Percentiles rank a stretch among this genome's conserved stretches.
Evolutionary conservation across 1,284 basidiomycete species (phyloP).

Genomic region (Spongiforma sp.): DNA sequence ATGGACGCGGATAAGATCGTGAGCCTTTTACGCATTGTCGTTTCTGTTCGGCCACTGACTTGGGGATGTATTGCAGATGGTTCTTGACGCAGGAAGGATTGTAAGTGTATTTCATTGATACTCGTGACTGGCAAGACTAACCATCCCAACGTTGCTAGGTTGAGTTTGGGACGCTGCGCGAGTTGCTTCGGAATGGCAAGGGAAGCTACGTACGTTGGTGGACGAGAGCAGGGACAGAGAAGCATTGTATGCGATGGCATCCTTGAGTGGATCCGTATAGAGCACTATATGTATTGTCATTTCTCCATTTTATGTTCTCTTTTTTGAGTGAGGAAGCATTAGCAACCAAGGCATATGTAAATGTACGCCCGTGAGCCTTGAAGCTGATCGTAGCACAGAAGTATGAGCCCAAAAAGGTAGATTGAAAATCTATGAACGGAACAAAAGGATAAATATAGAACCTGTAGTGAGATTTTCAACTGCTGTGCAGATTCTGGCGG

Average conservation of each 20-base stretch:
- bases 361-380: no score
- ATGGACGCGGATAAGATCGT: conserved; percentile 67
- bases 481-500: no score
- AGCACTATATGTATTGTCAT: no score
- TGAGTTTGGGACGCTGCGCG: conserved; percentile 54
- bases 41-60: conserved; percentile 27
- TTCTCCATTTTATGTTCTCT: no score
- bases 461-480: no score
- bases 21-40: conserved; percentile 7
- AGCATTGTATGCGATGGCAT: conserved; percentile 32
- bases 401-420: no score
- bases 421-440: no score
- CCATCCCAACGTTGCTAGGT: conserved; percentile 3
- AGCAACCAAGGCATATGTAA: no score
- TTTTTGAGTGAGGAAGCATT: no score
- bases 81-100: conserved; percentile 43
- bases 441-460: no score
- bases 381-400: no score
- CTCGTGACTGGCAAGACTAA: background rate
- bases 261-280: no score
- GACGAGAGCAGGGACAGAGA: conserved; percentile 46
- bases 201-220: conserved; percentile 55
- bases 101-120: conserved; percentile 28
- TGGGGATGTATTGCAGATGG: conserved; percentile 29
- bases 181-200: conserved; percentile 50